These are phyloP conservation scores for Anisodus tanguticus DNA, from an alignment of 257 asterid genomes.

Conservation along the genomic window DNA sequence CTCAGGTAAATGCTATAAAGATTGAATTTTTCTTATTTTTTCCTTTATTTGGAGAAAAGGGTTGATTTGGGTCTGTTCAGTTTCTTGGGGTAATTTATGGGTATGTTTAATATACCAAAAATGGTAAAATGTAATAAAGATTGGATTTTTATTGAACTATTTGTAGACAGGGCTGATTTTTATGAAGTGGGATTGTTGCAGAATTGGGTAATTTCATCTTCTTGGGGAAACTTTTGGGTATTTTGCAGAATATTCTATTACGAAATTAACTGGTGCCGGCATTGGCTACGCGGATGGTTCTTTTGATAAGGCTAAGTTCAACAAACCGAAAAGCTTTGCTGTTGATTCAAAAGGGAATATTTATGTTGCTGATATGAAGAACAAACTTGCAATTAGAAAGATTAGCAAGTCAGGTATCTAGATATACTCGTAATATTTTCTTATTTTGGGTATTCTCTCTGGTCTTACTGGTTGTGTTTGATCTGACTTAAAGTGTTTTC, in stretches of 20 bases:
- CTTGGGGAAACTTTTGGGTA: not conserved
- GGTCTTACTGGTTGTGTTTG: not conserved
- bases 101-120: conserved; percentile 33
- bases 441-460: not conserved
- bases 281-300: conserved; percentile 68
- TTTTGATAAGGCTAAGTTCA: conserved; percentile 61
- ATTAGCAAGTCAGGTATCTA: conserved; percentile 65
- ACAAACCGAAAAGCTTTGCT: conserved; percentile 70
- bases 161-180: not conserved
- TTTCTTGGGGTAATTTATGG: not conserved
- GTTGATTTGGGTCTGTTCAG: not conserved
- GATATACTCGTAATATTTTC: not conserved
- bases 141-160: conserved; percentile 1
- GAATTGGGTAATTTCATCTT: conserved; percentile 22
- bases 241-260: conserved; percentile 50
- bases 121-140: not conserved
- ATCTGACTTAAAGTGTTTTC: not conserved
- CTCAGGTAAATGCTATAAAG: conserved; percentile 38
- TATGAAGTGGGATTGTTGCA: conserved; percentile 13
- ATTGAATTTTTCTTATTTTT: not conserved
- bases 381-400: conserved; percentile 69
- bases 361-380: conserved; percentile 67
- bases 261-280: conserved; percentile 66
- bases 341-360: conserved; percentile 76
- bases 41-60: not conserved